Base-by-base conservation (phyloP, 345 rosid genomes). In the Eucalyptus polyanthemos region DNA sequence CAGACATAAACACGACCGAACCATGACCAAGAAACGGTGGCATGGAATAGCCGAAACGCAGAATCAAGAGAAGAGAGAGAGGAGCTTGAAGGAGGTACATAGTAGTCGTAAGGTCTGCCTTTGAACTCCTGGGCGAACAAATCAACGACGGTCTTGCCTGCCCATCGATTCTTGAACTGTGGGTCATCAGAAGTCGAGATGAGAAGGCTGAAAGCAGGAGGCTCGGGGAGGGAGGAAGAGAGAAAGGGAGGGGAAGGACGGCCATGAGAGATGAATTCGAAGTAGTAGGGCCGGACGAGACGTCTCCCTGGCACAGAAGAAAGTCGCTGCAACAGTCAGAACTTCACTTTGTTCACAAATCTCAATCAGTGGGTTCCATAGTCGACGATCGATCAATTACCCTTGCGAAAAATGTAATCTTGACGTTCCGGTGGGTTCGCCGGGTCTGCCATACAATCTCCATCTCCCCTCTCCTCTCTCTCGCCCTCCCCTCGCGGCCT, bases 181-280 rank as follows among this genome's bases (percentile, higher is more conserved):
- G 45, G 81, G 27, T 72, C 11, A 34, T 37, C 81, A 37, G 25
- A 72, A 72, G 27, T 72, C 22, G 25, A 72, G 81, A 22, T 47
- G 25, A 72, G 81, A 72, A 72, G 22, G 44, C 81, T 6, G 81
- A 19, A 37, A 72, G 21, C 29, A 60, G 85, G 88, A 69, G 81
- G 81, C 81, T 42, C 1, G 81, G 25, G 22, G 25, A 37, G 45
- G 10, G 27, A 10, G 54, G 54, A 16, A 51, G 54, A 51, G 54
- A 51, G 54, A 16, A 19, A 50, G 53, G 17, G 47, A 25, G 31
- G 19, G 80, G 85, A 19, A 56, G 19, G 85, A 91, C 96, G 89
- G 86, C 97, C 98, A 93, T 97, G 98, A 91, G 95, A 94, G 88
- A 97, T 91, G 95, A 98, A 97, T 93, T 97, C 98, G 92, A 96